Base-by-base conservation (phyloP, 768 basidiomycete species). In the Boletus rufocinnamomeus region DNA sequence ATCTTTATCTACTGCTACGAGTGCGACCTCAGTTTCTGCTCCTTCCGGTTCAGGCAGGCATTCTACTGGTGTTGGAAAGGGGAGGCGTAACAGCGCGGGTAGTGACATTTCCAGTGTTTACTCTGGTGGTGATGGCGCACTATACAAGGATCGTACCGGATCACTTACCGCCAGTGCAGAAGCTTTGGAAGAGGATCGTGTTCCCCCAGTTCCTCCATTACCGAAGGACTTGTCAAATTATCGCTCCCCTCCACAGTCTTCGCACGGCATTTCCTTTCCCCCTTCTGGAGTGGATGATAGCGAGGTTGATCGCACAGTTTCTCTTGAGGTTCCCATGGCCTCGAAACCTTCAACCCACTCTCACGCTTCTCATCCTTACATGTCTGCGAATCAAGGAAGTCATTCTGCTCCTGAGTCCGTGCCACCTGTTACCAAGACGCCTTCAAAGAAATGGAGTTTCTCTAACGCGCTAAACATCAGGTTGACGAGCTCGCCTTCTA, bases 381-480 rank as follows among this genome's bases (percentile, higher is more conserved):
- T 79, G 52, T 74, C 75, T 57, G 64, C 69, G 44, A 66, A 75
- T 68, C 65, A 64, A 70, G 68, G 70, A 63, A 67, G 77, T 75
- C 71, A 68, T 56, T 62, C 74, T 70, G 64, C 75, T 53, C 72
- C 78, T 32, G 80, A 84, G 57, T 74, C 80, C 55, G 63, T 67
- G 16, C 79, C 85, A 41, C 67, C 76, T 17, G 76, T 80, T 44
- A 76, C 80, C 52, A 91, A 90, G 76, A 89, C 90, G 3, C 92
- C 93, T 35, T 92, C 90, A n/a, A 95, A 94, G 82, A 95, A 95
- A 74, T 95, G 93, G 93, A 95, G 93, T 70, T 90, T 95, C 72
- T 89, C 91, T n/a, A 88, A 82, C 61, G 91, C 89, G 25, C 76
- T 95, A 5, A 91, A 89, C 63, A 81, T 90, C 71, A 91, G 83